Percentiles rank a stretch among this genome's conserved stretches.
Evolutionary conservation across 805 yeast species (phyloP).

Genomic region (Jamesozyma lodderae): DNA sequence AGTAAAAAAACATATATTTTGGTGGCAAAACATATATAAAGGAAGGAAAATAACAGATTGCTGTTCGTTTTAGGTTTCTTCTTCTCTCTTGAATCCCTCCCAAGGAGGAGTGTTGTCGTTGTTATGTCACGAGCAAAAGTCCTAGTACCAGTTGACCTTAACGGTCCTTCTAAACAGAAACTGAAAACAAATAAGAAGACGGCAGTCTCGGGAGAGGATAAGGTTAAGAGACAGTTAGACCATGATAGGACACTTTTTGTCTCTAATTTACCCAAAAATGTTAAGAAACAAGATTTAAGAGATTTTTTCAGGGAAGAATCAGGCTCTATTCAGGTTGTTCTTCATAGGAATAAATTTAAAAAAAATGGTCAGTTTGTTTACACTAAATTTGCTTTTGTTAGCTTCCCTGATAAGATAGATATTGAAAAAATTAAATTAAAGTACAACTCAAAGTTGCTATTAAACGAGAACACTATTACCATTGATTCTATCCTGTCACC

Average conservation of each 20-base stretch:
- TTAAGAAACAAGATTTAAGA: slow-evolving; percentile 16
- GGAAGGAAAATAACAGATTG: no score
- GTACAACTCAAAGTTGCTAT: slow-evolving; percentile 18
- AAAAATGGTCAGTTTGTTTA: slow-evolving; percentile 12
- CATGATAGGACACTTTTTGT: slow-evolving; percentile 21
- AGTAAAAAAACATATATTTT: no score
- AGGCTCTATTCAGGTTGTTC: slow-evolving; percentile 18
- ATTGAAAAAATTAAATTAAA: slow-evolving; percentile 19
- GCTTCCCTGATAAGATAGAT: slow-evolving; percentile 20
- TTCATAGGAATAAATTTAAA: slow-evolving; percentile 11
- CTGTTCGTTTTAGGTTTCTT: no score
- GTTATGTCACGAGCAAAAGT: no score
- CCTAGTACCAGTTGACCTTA: no score
- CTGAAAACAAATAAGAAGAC: no score
- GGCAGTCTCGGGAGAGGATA: no score
- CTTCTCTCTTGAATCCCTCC: no score
- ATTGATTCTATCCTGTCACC: slow-evolving; percentile 9
- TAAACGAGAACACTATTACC: slow-evolving; percentile 19
- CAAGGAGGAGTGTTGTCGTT: no score
- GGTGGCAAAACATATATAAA: no score
- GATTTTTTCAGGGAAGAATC: slow-evolving; percentile 16
- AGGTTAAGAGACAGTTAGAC: no score
- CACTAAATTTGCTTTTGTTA: slow-evolving; percentile 23
- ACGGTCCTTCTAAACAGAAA: no score
- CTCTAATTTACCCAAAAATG: slow-evolving; percentile 18